A percentile compares a stretch with the other conserved stretches of the same genome.
Evolutionary conservation across 441 rosid species (phyloP).

Genomic region (Rhodomyrtus psidioides): DNA sequence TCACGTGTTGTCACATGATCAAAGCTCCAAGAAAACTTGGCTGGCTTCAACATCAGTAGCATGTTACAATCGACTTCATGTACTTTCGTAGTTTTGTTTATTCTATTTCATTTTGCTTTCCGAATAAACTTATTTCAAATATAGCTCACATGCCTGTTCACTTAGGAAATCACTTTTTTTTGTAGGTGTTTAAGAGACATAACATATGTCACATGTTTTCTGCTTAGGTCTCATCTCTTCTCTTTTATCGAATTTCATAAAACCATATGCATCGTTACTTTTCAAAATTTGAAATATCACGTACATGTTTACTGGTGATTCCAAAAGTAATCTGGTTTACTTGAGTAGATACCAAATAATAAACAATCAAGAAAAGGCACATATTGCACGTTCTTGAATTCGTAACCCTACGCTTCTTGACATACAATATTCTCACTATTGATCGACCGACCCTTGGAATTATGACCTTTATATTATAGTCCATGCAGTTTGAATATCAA

Average conservation of each 20-base stretch:
- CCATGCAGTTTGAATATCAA: neutral
- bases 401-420: neutral
- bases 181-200: neutral
- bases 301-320: neutral
- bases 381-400: neutral
- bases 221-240: neutral
- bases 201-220: too few species aligned
- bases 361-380: neutral
- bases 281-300: neutral
- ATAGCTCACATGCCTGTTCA: neutral
- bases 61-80: neutral
- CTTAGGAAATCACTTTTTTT: neutral
- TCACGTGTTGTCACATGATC: neutral
- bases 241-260: too few species aligned
- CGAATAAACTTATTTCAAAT: too few species aligned
- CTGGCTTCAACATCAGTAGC: fast-evolving
- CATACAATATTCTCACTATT: neutral
- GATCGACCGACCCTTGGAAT: neutral
- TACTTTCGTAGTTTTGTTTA: too few species aligned
- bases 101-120: too few species aligned
- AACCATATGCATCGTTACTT: neutral
- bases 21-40: neutral
- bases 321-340: neutral
- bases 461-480: neutral
- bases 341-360: neutral